Evolutionary conservation across 2,329 filamentous ascomycete species (phyloP).

Genomic region (Niveomyces coronatus): DNA sequence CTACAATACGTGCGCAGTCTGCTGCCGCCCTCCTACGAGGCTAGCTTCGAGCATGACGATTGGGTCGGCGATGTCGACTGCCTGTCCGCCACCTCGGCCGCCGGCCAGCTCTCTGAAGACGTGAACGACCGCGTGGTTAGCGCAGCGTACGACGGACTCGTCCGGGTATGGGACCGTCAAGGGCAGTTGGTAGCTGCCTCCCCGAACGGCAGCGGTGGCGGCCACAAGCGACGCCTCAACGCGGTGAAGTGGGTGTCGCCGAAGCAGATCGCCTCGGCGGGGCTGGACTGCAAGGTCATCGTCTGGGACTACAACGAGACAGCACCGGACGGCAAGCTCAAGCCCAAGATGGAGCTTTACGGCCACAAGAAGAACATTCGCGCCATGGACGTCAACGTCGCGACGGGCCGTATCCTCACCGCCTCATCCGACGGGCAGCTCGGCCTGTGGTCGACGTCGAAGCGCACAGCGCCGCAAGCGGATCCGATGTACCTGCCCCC

Average conservation of each 20-base stretch:
- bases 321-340: slow-evolving; percentile 46
- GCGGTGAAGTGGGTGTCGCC: slow-evolving; percentile 74
- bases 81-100: slow-evolving; percentile 55
- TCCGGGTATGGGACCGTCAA: slow-evolving; percentile 83
- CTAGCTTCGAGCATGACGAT: slow-evolving; percentile 93
- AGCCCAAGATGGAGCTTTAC: slow-evolving; percentile 70
- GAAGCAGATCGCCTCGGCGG: slow-evolving; percentile 69
- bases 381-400: slow-evolving; percentile 60
- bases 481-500: slow-evolving; percentile 59
- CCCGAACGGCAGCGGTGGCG: slow-evolving; percentile 51
- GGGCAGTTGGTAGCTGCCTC: slow-evolving; percentile 78
- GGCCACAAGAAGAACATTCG: slow-evolving; percentile 70
- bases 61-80: slow-evolving; percentile 89
- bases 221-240: slow-evolving; percentile 69
- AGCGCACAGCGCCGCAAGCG: slow-evolving; percentile 63
- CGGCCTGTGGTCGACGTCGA: slow-evolving; percentile 81
- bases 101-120: slow-evolving; percentile 35
- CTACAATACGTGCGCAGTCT: slow-evolving; percentile 91
- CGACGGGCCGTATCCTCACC: slow-evolving; percentile 70
- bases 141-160: slow-evolving; percentile 82
- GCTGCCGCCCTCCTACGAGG: slow-evolving; percentile 78
- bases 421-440: slow-evolving; percentile 75
- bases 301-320: slow-evolving; percentile 80
- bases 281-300: slow-evolving; percentile 74
- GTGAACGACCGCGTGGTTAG: slow-evolving; percentile 59